Conservation (phyloP, 208 protist species). For the Leishmania tarentolae region DNA sequence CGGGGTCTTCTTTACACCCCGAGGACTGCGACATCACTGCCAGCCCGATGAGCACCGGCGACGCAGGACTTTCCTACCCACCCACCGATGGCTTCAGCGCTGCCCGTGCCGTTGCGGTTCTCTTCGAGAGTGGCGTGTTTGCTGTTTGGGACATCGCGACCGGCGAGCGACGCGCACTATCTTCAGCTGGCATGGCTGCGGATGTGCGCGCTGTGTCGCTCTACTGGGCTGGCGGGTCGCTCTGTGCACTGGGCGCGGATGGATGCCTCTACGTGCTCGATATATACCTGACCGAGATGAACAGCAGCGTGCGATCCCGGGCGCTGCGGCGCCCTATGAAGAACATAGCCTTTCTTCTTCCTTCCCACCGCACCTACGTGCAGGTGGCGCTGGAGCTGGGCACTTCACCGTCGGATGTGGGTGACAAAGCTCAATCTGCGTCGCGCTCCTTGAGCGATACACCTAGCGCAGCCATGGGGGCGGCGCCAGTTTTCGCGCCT, state of each 20-base stretch:
- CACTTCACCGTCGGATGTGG: neutral
- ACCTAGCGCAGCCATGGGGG: constrained; percentile 51
- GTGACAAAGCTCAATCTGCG: neutral
- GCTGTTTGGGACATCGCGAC: constrained; percentile 65
- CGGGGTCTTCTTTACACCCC: constrained; percentile 6
- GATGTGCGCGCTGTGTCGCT: constrained; percentile 34
- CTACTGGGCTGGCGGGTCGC: constrained; percentile 48
- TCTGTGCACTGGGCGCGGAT: constrained; percentile 55
- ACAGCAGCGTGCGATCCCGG: constrained; percentile 64
- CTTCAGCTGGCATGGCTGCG: constrained; percentile 23
- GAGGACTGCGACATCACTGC: constrained; percentile 1
- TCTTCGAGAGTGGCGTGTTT: constrained; percentile 48
- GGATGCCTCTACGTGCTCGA: constrained; percentile 68
- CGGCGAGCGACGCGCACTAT: constrained; percentile 54
- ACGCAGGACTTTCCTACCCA: neutral
- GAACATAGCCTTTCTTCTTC: constrained; percentile 74
- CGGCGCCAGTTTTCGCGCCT: constrained; percentile 27
- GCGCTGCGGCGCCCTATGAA: constrained; percentile 71
- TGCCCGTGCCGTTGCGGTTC: constrained; percentile 24
- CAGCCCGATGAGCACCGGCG: neutral
- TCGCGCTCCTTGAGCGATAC: neutral
- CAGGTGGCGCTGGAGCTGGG: constrained; percentile 47
- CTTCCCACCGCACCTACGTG: constrained; percentile 70
- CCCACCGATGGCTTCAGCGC: neutral
- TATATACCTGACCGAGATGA: constrained; percentile 46